Base-by-base conservation (phyloP, 2,329 filamentous ascomycete genomes). In the Ophiostoma australiae region DNA sequence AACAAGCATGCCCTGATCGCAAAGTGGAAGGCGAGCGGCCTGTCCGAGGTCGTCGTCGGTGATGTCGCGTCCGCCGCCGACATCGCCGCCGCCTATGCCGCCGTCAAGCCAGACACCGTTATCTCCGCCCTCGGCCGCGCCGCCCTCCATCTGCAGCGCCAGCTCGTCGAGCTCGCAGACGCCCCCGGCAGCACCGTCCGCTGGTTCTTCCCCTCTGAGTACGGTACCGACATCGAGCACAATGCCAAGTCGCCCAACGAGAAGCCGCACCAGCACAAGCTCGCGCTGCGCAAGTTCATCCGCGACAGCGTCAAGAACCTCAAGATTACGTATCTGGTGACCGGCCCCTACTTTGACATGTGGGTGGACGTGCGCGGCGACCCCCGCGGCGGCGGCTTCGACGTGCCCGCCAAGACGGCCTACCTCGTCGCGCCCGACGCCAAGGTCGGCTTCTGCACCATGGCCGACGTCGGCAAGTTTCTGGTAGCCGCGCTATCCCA, bases 151-250 rank as follows among this genome's bases (percentile, higher is more conserved):
- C 78, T 83, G 10, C 90, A 92, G 75, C 85, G 89, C 71, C 80
- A 84, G 3, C 82, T 91, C n/a, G 84, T 92, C 69, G 80, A 80
- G 63, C 80, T 89, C 33, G 89, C 89, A 15, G 85, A 87, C 55
- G 78, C 82, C 70, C 83, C 83, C 0, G 77, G 80, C 1, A 82
- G 79, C 33, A 8, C 69, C 15, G 84, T 91, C 41, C 83, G 84
- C 73, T 86, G 86, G 81, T 90, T 91, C 80, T 85, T 90, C 73
- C 89, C 89, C 0, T 89, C 86, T 8, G 89, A 91, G 77, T 91
- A 88, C 76, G 87, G 87, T 71, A 90, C 86, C 1, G 89, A 89
- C 76, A 85, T 88, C 67, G 88, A 89, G 76, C 89, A 90, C 75
- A 81, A 82, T 31, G 81, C 86, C 0, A 76, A 82, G 31, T 90